Conservation (phyloP, 2,329 filamentous ascomycete genomes). For the Talaromyces sp. region DNA sequence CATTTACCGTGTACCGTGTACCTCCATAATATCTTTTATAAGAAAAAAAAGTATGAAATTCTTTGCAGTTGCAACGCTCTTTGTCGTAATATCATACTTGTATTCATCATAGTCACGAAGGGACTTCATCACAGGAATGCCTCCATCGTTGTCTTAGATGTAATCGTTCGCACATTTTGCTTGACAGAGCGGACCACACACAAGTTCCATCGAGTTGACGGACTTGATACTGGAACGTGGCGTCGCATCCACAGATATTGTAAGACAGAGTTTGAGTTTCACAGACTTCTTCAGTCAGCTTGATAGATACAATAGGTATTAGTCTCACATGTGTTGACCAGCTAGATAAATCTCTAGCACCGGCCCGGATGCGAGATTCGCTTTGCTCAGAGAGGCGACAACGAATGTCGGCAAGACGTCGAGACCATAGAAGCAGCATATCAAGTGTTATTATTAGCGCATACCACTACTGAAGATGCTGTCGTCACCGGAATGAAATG, state of each 20-base stretch:
- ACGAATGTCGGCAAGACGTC: too few relatives aligned
- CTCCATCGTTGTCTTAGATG: background rate
- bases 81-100: background rate
- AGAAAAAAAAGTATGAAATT: too few relatives aligned
- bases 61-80: background rate
- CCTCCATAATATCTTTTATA: too few relatives aligned
- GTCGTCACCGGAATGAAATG: background rate
- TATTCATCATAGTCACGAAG: background rate
- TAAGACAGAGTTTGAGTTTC: background rate
- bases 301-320: background rate
- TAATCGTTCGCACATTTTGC: background rate
- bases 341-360: too few relatives aligned
- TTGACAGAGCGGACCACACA: background rate
- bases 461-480: background rate
- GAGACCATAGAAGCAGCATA: background rate
- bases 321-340: background rate
- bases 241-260: background rate
- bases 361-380: too few relatives aligned
- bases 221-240: conserved; percentile 14
- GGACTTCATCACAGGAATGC: background rate
- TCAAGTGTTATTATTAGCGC: background rate
- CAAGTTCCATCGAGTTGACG: conserved; percentile 19
- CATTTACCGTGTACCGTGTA: too few relatives aligned
- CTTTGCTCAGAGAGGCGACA: too few relatives aligned
- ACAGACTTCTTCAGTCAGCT: background rate